phyloP scores from a whole-genome alignment of 2,329 filamentous ascomycete species.

The Sclerotinia minor region DNA sequence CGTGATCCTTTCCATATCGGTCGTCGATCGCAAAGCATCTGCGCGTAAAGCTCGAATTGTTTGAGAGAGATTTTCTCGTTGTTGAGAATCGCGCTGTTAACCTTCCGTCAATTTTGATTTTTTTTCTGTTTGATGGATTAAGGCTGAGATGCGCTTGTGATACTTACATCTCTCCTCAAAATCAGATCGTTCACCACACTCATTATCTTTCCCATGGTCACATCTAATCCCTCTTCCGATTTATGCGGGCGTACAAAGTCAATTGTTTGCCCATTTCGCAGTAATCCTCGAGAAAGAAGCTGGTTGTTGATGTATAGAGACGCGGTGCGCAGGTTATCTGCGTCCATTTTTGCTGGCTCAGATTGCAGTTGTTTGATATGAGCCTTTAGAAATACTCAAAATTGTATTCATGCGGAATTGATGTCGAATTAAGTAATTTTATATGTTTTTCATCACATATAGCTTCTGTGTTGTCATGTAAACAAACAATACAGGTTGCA shows the following conservation, averaged over 20 bases:
- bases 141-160: slow-evolving; percentile 2
- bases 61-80: slow-evolving; percentile 78
- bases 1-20: slow-evolving; percentile 61
- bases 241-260: slow-evolving; percentile 76
- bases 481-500: slow-evolving; percentile 21
- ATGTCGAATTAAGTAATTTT: slow-evolving; percentile 7
- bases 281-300: slow-evolving; percentile 63
- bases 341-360: slow-evolving; percentile 36
- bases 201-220: slow-evolving; percentile 83
- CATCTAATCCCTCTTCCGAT: slow-evolving; percentile 60
- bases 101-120: slow-evolving; percentile 12
- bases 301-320: slow-evolving; percentile 74
- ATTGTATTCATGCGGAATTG: slow-evolving; percentile 7
- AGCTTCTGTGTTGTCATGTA: slow-evolving; percentile 25
- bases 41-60: slow-evolving; percentile 75
- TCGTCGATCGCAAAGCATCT: slow-evolving; percentile 71
- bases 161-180: slow-evolving; percentile 77
- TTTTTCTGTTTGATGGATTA: background rate
- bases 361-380: background rate
- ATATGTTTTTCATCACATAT: slow-evolving; percentile 10
- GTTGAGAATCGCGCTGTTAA: slow-evolving; percentile 77
- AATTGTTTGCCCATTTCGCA: slow-evolving; percentile 70
- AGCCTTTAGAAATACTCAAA: background rate
- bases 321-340: slow-evolving; percentile 63
- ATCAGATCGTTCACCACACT: slow-evolving; percentile 93